These are phyloP conservation scores for Trametes polyzona DNA, from an alignment of 1,284 basidiomycete species.

Conservation along the genomic window DNA sequence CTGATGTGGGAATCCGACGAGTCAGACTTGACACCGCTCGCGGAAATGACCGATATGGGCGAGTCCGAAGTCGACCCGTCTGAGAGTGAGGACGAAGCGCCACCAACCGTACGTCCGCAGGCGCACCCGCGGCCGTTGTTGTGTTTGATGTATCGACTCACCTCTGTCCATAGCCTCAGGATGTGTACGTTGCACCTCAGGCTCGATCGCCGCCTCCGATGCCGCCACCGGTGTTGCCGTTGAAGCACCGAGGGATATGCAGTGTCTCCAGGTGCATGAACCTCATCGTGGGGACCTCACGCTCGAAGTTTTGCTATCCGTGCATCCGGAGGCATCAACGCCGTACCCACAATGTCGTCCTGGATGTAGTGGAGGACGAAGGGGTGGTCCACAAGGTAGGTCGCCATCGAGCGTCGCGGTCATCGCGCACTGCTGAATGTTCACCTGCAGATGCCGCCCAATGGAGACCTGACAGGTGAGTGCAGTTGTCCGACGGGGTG, in stretches of 20 bases:
- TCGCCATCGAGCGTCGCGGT: background rate
- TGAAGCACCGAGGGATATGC: conserved; percentile 22
- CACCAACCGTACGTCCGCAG: background rate
- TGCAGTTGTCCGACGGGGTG: background rate
- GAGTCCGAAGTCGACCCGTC: conserved; percentile 25
- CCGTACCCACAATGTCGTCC: background rate
- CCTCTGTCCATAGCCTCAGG: background rate
- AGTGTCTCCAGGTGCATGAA: conserved; percentile 19
- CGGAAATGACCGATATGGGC: conserved; percentile 24
- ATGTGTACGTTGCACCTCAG: background rate
- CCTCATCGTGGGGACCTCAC: conserved; percentile 16
- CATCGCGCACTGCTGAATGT: background rate
- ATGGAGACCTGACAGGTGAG: conserved; percentile 26
- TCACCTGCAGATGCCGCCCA: conserved; percentile 17
- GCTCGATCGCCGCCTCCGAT: background rate
- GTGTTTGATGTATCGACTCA: background rate
- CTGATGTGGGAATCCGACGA: conserved; percentile 27
- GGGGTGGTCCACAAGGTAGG: conserved; percentile 2
- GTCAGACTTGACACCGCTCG: conserved; percentile 30
- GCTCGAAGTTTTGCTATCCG: conserved; percentile 38
- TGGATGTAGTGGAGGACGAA: background rate
- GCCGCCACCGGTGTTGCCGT: background rate
- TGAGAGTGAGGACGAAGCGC: conserved; percentile 16
- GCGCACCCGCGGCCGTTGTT: too few relatives aligned
- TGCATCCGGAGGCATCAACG: conserved; percentile 33